These are phyloP conservation scores for Scenedesmus sp. DNA, from an alignment of 163 green algal genomes.

Conservation along the genomic window DNA sequence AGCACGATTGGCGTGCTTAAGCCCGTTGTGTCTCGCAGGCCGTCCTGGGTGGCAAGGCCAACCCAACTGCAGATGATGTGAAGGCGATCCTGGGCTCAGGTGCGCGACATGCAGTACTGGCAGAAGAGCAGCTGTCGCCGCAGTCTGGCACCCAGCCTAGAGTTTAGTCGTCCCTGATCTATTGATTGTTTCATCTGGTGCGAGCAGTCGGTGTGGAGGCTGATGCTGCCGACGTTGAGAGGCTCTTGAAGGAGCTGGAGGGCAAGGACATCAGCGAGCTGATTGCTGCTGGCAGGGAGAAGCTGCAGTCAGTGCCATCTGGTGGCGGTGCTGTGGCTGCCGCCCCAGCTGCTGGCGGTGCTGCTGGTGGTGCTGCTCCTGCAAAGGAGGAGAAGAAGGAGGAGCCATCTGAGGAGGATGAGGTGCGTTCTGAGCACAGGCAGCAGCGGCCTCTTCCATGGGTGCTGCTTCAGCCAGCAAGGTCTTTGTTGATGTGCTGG, in stretches of 20 bases:
- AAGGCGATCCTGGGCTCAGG: conserved; percentile 89
- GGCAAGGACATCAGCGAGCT: conserved; percentile 91
- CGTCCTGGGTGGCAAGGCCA: conserved; percentile 87
- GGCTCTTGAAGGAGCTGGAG: conserved; percentile 89
- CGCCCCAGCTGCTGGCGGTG: conserved; percentile 69
- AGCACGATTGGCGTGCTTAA: background rate
- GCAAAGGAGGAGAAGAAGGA: conserved; percentile 89
- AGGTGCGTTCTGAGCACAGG: conserved; percentile 59
- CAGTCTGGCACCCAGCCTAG: background rate
- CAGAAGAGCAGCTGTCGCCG: conserved; percentile 4
- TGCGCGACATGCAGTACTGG: conserved; percentile 53
- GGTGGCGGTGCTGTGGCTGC: conserved; percentile 72
- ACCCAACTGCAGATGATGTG: conserved; percentile 84
- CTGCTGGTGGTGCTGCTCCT: conserved; percentile 59
- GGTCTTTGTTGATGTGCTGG: background rate
- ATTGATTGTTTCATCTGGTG: background rate
- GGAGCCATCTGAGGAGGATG: conserved; percentile 86
- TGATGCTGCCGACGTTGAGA: conserved; percentile 79
- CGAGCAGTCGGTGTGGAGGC: conserved; percentile 90
- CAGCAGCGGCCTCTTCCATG: background rate
- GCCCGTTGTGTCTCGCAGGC: conserved; percentile 67
- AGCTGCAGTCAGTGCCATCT: conserved; percentile 90
- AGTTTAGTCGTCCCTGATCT: background rate
- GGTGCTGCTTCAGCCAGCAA: background rate
- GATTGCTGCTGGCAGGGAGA: conserved; percentile 76